Base-by-base conservation (phyloP, 257 asterid species). In the Solanum piurae region DNA sequence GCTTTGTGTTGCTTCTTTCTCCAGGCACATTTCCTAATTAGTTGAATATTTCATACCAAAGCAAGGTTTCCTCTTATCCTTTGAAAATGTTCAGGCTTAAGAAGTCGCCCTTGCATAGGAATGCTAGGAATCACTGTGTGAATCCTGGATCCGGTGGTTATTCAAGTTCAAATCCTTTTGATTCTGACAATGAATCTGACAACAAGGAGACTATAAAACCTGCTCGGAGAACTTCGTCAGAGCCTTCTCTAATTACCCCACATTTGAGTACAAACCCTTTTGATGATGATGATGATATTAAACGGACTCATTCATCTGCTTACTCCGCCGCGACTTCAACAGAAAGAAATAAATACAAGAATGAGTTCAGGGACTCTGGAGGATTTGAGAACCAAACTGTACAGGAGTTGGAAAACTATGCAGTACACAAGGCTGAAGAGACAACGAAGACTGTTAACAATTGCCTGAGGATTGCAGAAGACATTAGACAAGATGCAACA, bases 391-490 rank as follows among this genome's bases (percentile, higher is more conserved):
- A 89, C 84, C 99, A 95, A 90, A 88, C 92, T 18, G 93, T 93
- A 58, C 91, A 94, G 89, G 99, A 97, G 76, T 86, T 97, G 92
- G 98, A 97, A 91, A 88, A 91, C 46, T 95, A 95, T 91, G 92
- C 95, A 52, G 95, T 90, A 12, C 88, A 95, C 83, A 95, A 93
- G 92, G 96, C 99, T 88, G 96, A 95, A 90, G 98, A 96, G 86
- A 94, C 98, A 73, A 96, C 99, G 21, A 92, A 93, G 85, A 80
- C 90, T 13, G 98, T 93, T 72, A 93, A 95, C 55, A 87, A 89
- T 87, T 94, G 98, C 91, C 92, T 97, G 89, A 97, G 93, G 95
- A 92, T 96, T 90, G 99, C 98, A 7, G 99, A 94, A 91, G 99
- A 94, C 88, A 96, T 97, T 14, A 91, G 99, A 89, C 97, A 96